phyloP scores from a whole-genome alignment of 2,329 filamentous ascomycete genomes.

The Macroventuria anomochaeta region DNA sequence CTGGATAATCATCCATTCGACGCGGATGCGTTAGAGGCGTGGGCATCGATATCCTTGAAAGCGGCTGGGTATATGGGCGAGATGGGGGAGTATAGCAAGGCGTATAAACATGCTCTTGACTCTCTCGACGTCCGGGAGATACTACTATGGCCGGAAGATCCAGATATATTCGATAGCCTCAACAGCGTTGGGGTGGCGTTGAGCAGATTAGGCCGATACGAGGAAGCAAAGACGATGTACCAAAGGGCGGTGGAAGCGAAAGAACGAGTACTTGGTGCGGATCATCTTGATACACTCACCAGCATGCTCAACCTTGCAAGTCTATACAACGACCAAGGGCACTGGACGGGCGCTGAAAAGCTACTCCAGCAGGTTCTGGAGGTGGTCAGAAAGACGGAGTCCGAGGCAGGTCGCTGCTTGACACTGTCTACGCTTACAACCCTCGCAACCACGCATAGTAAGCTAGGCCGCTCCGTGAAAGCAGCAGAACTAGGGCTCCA shows the following conservation, averaged over 20 bases:
- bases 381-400: background rate
- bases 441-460: background rate
- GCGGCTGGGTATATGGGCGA: background rate
- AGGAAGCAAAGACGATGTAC: conserved; percentile 12
- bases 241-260: conserved; percentile 2
- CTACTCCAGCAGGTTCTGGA: background rate
- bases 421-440: background rate
- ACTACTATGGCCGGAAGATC: background rate
- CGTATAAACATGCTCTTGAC: background rate
- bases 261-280: background rate
- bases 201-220: background rate
- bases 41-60: conserved; percentile 6
- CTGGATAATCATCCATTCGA: background rate
- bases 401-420: background rate
- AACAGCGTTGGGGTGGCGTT: background rate
- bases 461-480: background rate
- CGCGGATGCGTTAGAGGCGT: background rate
- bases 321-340: background rate
- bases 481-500: background rate
- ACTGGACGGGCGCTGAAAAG: conserved; percentile 6
- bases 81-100: background rate
- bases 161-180: background rate
- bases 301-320: conserved; percentile 9
- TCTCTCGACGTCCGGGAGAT: background rate
- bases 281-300: background rate